Evolutionary conservation across 441 rosid species (phyloP).

Genomic region (Bocquillonia castaneifolia): DNA sequence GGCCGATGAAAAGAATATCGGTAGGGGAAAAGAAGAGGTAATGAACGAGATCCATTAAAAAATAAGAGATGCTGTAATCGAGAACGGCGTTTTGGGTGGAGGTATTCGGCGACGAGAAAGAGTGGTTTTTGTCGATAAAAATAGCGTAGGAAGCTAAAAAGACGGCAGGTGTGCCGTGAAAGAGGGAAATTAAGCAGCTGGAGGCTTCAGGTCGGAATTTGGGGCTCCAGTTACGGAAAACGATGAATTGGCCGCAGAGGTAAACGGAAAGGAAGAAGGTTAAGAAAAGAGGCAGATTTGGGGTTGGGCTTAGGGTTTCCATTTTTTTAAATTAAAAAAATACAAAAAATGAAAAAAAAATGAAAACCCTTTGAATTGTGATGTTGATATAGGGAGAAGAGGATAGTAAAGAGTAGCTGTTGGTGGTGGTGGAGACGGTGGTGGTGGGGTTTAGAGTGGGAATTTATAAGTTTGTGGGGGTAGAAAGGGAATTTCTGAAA

Average conservation of each 20-base stretch:
- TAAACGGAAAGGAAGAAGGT: constrained; percentile 53
- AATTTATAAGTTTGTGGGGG: neutral
- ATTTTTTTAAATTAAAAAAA: no score
- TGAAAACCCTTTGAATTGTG: neutral
- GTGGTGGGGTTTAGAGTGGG: neutral
- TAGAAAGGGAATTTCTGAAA: no score
- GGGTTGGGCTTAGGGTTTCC: constrained; percentile 31
- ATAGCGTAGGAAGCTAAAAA: constrained; percentile 47
- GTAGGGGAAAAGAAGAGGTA: constrained; percentile 57
- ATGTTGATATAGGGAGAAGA: neutral
- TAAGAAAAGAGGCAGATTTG: constrained; percentile 48
- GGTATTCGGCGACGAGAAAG: constrained; percentile 61
- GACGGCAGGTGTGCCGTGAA: constrained; percentile 80
- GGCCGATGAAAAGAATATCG: constrained; percentile 77
- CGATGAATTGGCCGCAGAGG: constrained; percentile 41
- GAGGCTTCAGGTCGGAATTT: constrained; percentile 69
- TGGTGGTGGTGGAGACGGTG: no score
- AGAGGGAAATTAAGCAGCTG: constrained; percentile 71
- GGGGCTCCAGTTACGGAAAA: constrained; percentile 64
- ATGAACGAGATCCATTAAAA: constrained; percentile 70
- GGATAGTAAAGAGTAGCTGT: neutral
- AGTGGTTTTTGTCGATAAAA: constrained; percentile 39
- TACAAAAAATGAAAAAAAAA: neutral
- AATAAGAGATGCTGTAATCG: constrained; percentile 78
- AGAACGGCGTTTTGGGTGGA: constrained; percentile 48